Evolutionary conservation across 352 stramenopile species (phyloP), one percentile per base, ranked within the genome.

Genomic region (Globisporangium heterothallicum): DNA sequence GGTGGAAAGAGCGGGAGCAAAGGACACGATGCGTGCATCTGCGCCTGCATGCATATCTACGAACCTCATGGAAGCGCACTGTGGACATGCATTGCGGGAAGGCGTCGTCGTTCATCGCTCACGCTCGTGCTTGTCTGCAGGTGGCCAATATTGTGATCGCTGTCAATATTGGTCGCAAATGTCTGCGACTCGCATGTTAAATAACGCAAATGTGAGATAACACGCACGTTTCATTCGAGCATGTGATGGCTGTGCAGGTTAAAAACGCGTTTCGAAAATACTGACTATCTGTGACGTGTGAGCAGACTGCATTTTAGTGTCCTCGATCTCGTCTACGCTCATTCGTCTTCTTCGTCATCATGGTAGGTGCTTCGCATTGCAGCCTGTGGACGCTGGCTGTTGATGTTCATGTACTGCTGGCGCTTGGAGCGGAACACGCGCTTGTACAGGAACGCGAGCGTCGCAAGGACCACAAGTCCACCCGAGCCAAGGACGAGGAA

Each of bases 351-450:
- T n/a, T 54, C 35, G 1, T 47, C 36, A 1, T 54, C 48, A 24
- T 13, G 36, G 19, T n/a, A n/a, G n/a, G n/a, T n/a, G 25, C 18
- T 5, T 27, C 42, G 25, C 13, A 21, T 34, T 14, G 48, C n/a
- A 13, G 19, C 22, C 29, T 19, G 18, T 21, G 26, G 34, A 14
- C 42, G 53, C 25, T 74, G 57, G 45, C 67, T 71, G 58, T 80
- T 84, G 64, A 91, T 78, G 63, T 78, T 84, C 54, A 86, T 82
- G 66, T 92, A 92, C 7, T 74, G 53, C 53, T 79, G 74, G 26
- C 67, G 71, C 54, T 65, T 49, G 4, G 66, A 69, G 6, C 68
- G 66, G 66, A 89, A 90, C 13, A 92, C 66, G 16, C 77, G 82
- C 38, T 69, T 67, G 58, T 92, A 92, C 36, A 90, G 65, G 49